phyloP scores from a whole-genome alignment of 371 early-diverging fungal species.

The Mucor mucedo region DNA sequence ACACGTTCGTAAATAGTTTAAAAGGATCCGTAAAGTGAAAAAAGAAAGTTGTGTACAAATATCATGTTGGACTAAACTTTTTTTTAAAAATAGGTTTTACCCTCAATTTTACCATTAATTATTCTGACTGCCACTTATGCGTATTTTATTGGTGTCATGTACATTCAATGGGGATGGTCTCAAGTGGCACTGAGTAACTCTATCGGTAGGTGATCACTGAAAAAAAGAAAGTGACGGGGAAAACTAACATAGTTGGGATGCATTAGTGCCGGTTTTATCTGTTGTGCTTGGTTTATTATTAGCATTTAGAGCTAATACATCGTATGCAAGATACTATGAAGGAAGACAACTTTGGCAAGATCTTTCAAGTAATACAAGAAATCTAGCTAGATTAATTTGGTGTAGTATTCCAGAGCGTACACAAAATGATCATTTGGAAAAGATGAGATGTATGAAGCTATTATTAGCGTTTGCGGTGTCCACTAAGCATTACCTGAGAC shows the following conservation, averaged over 20 bases:
- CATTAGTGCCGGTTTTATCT: constrained; percentile 57
- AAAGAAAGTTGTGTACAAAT: background rate
- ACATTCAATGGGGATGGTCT: constrained; percentile 35
- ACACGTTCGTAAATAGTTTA: background rate
- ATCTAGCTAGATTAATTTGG: constrained; percentile 72
- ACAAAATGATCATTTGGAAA: constrained; percentile 61
- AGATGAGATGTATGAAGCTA: constrained; percentile 75
- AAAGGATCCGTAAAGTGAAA: constrained; percentile 5
- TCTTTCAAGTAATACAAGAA: constrained; percentile 60
- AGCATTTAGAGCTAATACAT: constrained; percentile 81
- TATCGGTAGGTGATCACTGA: constrained; percentile 28
- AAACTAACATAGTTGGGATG: background rate
- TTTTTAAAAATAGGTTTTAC: constrained; percentile 33
- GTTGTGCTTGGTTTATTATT: constrained; percentile 73
- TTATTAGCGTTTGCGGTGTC: constrained; percentile 71
- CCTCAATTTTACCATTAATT: constrained; percentile 39
- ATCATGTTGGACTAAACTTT: background rate
- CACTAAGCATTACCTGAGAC: constrained; percentile 75
- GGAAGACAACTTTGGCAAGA: constrained; percentile 72
- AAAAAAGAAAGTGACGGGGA: background rate
- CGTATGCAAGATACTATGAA: constrained; percentile 81
- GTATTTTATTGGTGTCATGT: constrained; percentile 34
- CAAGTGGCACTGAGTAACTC: constrained; percentile 43
- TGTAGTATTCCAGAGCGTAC: constrained; percentile 58
- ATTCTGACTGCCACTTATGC: constrained; percentile 35